Evolutionary conservation across 2,329 filamentous ascomycete genomes (phyloP).

Genomic region (Trichoderma atroviride): DNA sequence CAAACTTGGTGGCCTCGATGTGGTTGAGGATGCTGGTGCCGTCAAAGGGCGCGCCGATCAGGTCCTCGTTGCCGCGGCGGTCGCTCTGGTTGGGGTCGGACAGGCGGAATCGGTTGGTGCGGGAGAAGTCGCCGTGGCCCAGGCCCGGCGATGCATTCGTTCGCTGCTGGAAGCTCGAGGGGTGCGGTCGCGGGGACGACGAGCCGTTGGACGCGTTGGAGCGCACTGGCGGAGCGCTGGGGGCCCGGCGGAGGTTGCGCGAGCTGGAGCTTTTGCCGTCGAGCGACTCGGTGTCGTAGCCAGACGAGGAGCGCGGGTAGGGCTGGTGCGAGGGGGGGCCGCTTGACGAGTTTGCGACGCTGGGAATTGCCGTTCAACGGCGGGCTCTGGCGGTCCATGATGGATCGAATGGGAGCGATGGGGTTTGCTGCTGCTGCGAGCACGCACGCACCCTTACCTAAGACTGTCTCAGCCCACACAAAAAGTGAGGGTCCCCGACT

Average conservation of each 20-base stretch:
- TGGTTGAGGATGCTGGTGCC: constrained; percentile 61
- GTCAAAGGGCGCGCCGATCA: constrained; percentile 68
- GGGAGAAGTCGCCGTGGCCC: constrained; percentile 47
- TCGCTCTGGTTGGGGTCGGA: constrained; percentile 35
- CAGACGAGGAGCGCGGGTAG: constrained; percentile 52
- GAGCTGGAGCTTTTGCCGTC: constrained; percentile 59
- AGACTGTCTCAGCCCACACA: constrained; percentile 32
- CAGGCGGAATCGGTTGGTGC: constrained; percentile 33
- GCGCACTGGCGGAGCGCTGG: constrained; percentile 59
- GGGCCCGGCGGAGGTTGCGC: constrained; percentile 62
- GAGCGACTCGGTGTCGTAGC: constrained; percentile 57
- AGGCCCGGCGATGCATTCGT: constrained; percentile 51
- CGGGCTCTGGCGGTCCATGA: constrained; percentile 53
- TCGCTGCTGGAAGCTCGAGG: constrained; percentile 28
- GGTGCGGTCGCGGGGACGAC: constrained; percentile 30
- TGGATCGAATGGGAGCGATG: constrained; percentile 32
- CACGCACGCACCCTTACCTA: constrained; percentile 32
- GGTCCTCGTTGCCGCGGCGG: constrained; percentile 50
- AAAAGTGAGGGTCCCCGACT: constrained; percentile 18
- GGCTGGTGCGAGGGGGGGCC: constrained; percentile 57
- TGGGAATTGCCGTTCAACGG: constrained; percentile 52
- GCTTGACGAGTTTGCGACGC: constrained; percentile 66
- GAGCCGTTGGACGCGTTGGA: constrained; percentile 53
- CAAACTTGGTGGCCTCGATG: constrained; percentile 28
- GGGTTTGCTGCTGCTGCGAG: constrained; percentile 6